These are phyloP conservation scores for Tylopilus subfusipes DNA, from an alignment of 768 basidiomycete genomes.

Conservation along the genomic window DNA sequence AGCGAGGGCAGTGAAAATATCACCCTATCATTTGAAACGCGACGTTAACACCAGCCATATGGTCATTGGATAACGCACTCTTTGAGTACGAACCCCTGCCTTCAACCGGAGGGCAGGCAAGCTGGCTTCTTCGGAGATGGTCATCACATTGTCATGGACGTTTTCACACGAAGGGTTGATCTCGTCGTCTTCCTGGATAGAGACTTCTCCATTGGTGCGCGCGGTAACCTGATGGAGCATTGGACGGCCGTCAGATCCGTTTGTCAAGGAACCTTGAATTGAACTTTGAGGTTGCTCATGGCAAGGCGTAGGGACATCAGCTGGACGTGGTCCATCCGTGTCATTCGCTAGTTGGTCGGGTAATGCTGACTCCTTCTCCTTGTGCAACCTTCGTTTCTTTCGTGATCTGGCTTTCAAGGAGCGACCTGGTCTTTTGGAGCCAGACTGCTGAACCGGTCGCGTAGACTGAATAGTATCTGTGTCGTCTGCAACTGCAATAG, in stretches of 20 bases:
- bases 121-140: neutral
- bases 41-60: neutral
- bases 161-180: neutral
- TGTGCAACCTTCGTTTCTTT: conserved; percentile 16
- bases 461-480: neutral
- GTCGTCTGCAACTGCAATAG: neutral
- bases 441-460: neutral
- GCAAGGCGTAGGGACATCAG: neutral
- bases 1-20: conserved; percentile 20
- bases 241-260: neutral
- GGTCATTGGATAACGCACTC: conserved; percentile 18
- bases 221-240: neutral
- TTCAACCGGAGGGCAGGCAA: conserved; percentile 3
- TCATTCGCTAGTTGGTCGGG: neutral
- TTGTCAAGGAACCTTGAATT: neutral
- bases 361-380: conserved; percentile 1
- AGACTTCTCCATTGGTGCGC: neutral
- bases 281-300: conserved; percentile 3
- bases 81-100: conserved; percentile 27
- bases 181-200: neutral
- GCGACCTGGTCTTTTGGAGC: neutral
- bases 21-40: conserved; percentile 20
- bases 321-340: neutral
- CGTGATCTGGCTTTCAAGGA: conserved; percentile 1
- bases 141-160: neutral